These are phyloP conservation scores for Aspergillus arachidicola DNA, from an alignment of 2,329 filamentous ascomycete species.

Conservation along the genomic window DNA sequence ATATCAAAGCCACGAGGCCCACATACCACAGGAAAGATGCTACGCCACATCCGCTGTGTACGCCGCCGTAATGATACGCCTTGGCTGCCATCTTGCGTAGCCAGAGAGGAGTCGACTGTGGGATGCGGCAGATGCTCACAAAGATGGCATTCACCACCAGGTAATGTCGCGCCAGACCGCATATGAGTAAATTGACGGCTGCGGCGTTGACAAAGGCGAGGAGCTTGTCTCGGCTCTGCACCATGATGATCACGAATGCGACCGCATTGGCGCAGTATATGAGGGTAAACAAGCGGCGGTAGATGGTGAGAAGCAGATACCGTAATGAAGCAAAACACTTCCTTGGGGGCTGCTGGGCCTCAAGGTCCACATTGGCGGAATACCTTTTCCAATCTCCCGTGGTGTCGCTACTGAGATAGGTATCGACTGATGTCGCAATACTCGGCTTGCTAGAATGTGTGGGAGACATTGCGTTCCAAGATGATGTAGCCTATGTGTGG, in stretches of 20 bases:
- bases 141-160: slow-evolving; percentile 45
- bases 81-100: slow-evolving; percentile 42
- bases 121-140: slow-evolving; percentile 33
- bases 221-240: not conserved
- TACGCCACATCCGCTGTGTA: slow-evolving; percentile 42
- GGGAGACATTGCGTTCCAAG: not conserved
- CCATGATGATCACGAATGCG: slow-evolving; percentile 16
- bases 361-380: not conserved
- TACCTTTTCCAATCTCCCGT: not conserved
- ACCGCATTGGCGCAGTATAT: slow-evolving; percentile 53
- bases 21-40: slow-evolving; percentile 48
- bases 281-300: slow-evolving; percentile 60
- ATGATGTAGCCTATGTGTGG: not conserved
- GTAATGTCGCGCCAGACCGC: slow-evolving; percentile 42
- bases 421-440: not conserved
- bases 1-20: slow-evolving; percentile 8
- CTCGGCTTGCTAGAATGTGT: not conserved
- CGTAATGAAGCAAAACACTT: not conserved
- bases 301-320: slow-evolving; percentile 27
- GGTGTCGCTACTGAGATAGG: not conserved
- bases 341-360: not conserved
- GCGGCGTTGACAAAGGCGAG: slow-evolving; percentile 24
- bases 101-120: slow-evolving; percentile 34
- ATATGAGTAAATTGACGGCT: slow-evolving; percentile 38
- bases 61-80: slow-evolving; percentile 44